Evolutionary conservation across 305 asterid genomes (phyloP), one percentile per base, ranked within the genome.

Genomic region (Striga hermonthica): DNA sequence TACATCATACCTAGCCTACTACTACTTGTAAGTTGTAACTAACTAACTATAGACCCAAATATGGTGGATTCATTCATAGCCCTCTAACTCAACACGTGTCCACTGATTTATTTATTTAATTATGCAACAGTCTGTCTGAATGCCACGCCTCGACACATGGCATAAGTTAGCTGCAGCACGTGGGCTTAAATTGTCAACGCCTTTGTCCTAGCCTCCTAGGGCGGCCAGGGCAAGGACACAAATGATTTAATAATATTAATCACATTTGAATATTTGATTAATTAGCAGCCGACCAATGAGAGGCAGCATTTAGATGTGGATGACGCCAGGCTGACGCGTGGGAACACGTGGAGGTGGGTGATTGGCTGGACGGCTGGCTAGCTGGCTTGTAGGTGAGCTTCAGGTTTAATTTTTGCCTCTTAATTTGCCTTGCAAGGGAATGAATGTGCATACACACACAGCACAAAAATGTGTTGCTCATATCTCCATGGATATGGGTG

Each of bases 211-310:
- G 64, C 2, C 7, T n/a, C 9, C 8, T 13, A 0, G 64, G 71
- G 59, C 53, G 47, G 61, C 60, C 55, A 50, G 28, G 65, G 49
- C 13, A 40, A 22, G 11, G 64, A 10, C 45, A 7, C 8, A 4
- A 14, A 44, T 8, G 10, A 41, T 40, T 10, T 22, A 22, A 22
- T 22, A 22, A 22, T 22, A 22, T 0, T 22, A 22, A 22, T 22
- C 1, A 22, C 31, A 22, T 22, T 16, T 34, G 31, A 48, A 4
- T n/a, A 4, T 60, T 49, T 37, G 13, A 31, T 41, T 22, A 0
- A 2, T 16, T 52, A 1, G 7, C 1, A 22, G 50, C 80, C 79
- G 71, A 74, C 79, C 78, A 78, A 75, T 78, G 53, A 10, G 77
- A 48, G 64, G 58, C 12, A 22, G 38, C 74, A 37, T 52, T 50